Evolutionary conservation across 208 protist genomes (phyloP), one percentile per base, ranked within the genome.

Genomic region (Acanthamoeba lenticulata): DNA sequence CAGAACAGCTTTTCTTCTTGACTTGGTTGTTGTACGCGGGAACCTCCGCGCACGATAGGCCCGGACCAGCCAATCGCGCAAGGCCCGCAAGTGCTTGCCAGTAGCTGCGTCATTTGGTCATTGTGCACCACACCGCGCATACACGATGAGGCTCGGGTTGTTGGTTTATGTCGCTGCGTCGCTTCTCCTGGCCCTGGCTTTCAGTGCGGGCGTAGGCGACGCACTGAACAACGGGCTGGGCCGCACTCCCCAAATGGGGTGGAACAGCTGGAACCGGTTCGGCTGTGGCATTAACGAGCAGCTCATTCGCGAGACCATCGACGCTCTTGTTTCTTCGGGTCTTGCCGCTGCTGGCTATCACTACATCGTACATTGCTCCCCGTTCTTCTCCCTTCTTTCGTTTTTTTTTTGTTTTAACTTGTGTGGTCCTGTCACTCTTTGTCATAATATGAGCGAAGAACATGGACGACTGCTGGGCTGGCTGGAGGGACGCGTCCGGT

Each of bases 181-280:
- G n/a, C n/a, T n/a, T n/a, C n/a, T 67, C 27, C n/a, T 67, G n/a
- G 57, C 27, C 27, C n/a, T 13, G 9, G 57, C 34, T 21, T 36
- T 29, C n/a, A 36, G 57, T 29, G 67, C 42, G 6, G 62, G 27
- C 62, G 38, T 7, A 7, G 62, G 29, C 6, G 36, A 77, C 0
- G 29, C 36, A 5, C 27, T 96, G n/a, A 40, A 96, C 19, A 96
- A 96, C 93, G 95, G 95, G 7, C 55, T 96, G 2, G 95, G 85
- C 21, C 42, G 83, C 19, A 96, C 94, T 38, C 95, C 95, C 42
- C 94, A 93, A 49, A 96, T 96, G 94, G 95, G 95, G 32, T 93
- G 34, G 45, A 79, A 92, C 55, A 94, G n/a, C 34, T 96, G 89
- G 94, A 96, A 95, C 60, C 34, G 77, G 13, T 96, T 95, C 90